These are phyloP conservation scores for Apiotrichum veenhuisii DNA, from an alignment of 1,284 basidiomycete species.

Conservation along the genomic window DNA sequence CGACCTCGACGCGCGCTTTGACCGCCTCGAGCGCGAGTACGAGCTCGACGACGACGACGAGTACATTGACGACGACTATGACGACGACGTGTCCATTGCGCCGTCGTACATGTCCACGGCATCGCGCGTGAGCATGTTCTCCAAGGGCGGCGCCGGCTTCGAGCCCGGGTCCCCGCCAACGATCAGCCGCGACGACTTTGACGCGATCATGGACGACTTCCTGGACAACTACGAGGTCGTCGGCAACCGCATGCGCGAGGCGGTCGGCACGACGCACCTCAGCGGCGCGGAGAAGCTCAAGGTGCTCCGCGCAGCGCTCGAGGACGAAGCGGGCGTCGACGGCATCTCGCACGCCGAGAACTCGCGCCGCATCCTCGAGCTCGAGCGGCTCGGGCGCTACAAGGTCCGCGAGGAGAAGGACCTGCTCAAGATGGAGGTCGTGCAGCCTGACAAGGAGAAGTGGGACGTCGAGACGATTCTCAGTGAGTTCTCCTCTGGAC, in stretches of 20 bases:
- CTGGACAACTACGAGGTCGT: constrained; percentile 88
- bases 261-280: constrained; percentile 59
- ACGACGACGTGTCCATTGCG: constrained; percentile 42
- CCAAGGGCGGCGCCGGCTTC: constrained; percentile 7
- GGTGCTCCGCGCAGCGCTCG: constrained; percentile 71
- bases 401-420: constrained; percentile 52
- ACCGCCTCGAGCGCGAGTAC: constrained; percentile 76
- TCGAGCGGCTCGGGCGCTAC: constrained; percentile 47
- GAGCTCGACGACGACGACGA: constrained; percentile 59
- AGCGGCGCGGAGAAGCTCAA: constrained; percentile 73
- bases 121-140: constrained; percentile 27
- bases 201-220: constrained; percentile 89
- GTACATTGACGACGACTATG: constrained; percentile 49
- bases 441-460: constrained; percentile 62
- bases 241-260: constrained; percentile 71
- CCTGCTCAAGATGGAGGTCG: constrained; percentile 26
- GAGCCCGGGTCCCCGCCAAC: constrained; percentile 55
- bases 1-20: constrained; percentile 88
- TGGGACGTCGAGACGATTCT: constrained; percentile 96
- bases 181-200: constrained; percentile 81
- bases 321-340: constrained; percentile 53
- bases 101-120: constrained; percentile 33
- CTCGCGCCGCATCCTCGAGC: constrained; percentile 58
- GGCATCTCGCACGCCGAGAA: constrained; percentile 57
- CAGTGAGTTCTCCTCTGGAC: constrained; percentile 60